A percentile compares a stretch with the other conserved stretches of the same genome.
Evolutionary conservation across 305 asterid species (phyloP).

Genomic region (Lippia alba): DNA sequence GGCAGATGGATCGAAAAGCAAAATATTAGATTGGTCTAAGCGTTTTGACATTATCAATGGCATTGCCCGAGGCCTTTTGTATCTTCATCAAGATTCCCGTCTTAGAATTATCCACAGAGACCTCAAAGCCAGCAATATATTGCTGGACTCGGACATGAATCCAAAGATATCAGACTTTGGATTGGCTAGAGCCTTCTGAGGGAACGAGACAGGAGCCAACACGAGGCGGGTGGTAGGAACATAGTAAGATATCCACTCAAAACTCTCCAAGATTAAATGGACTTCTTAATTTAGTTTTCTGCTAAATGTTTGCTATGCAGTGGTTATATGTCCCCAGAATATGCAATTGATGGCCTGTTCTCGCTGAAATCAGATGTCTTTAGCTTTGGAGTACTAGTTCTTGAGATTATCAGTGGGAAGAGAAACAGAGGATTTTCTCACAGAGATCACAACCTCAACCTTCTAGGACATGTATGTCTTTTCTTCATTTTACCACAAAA

Average conservation of each 20-base stretch:
- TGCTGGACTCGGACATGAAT: slow-evolving; percentile 18
- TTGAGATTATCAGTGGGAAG: slow-evolving; percentile 7
- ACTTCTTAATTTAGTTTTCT: not conserved
- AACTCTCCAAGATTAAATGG: not conserved
- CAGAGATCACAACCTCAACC: slow-evolving; percentile 5
- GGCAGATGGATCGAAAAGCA: slow-evolving; percentile 22
- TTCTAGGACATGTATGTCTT: slow-evolving; percentile 28
- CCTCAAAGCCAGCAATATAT: slow-evolving; percentile 28
- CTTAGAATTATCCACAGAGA: slow-evolving; percentile 28
- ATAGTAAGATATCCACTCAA: slow-evolving; percentile 13
- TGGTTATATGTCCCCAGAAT: slow-evolving; percentile 13
- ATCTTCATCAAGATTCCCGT: slow-evolving; percentile 23
- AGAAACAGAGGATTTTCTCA: slow-evolving; percentile 12
- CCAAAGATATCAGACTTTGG: slow-evolving; percentile 37
- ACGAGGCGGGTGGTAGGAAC: slow-evolving; percentile 26
- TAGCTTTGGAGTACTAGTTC: not conserved
- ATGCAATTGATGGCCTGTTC: not conserved
- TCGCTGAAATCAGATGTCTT: not conserved
- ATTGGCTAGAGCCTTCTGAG: slow-evolving; percentile 32
- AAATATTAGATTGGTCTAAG: slow-evolving; percentile 29
- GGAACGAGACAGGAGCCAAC: slow-evolving; percentile 28
- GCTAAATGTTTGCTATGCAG: not conserved
- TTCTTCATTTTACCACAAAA: not conserved
- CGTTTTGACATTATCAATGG: slow-evolving; percentile 34
- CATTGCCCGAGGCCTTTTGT: slow-evolving; percentile 25